Evolutionary conservation across 345 rosid species (phyloP), one percentile per base, ranked within the genome.

Genomic region (Jatropha curcas): DNA sequence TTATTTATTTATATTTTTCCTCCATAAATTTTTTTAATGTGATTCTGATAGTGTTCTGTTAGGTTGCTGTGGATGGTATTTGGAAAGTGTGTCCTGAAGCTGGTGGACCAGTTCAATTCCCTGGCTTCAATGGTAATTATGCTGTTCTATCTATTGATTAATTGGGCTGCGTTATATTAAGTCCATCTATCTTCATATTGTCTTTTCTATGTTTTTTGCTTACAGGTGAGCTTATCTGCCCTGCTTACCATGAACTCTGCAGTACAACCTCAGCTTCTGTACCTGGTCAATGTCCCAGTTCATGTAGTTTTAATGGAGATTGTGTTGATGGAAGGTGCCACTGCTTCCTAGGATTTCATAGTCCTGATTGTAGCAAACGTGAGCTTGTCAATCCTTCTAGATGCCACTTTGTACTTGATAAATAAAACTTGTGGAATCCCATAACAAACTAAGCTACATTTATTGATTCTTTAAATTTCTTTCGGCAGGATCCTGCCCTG

Each of bases 11-110:
- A n/a, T n/a, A n/a, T n/a, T n/a, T n/a, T n/a, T n/a, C n/a, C n/a
- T n/a, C n/a, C n/a, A n/a, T n/a, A n/a, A n/a, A n/a, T n/a, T n/a
- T n/a, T 71, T 55, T 48, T 50, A 24, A n/a, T 55, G 69, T 16
- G 17, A 27, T 74, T 33, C 20, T 72, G 34, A 28, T 20, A 46
- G 30, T 60, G 46, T 43, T 71, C 37, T 7, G 67, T 66, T 77
- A 96, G 99, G 91, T 96, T 84, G 96, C 99, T 67, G 99, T 96
- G 72, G 99, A 93, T 80, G 99, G 96, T 74, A 82, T 78, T 72
- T 96, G 99, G 99, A 93, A 88, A 82, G 83, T 72, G 31, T 96
- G 99, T 81, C 96, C 97, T 30, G 83, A 76, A 80, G 88, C 87
- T 70, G 99, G 99, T 57, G 98, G 98, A 62, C 89, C 92, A 33